These are phyloP conservation scores for Salix brachista DNA, from an alignment of 345 rosid genomes.

Conservation along the genomic window DNA sequence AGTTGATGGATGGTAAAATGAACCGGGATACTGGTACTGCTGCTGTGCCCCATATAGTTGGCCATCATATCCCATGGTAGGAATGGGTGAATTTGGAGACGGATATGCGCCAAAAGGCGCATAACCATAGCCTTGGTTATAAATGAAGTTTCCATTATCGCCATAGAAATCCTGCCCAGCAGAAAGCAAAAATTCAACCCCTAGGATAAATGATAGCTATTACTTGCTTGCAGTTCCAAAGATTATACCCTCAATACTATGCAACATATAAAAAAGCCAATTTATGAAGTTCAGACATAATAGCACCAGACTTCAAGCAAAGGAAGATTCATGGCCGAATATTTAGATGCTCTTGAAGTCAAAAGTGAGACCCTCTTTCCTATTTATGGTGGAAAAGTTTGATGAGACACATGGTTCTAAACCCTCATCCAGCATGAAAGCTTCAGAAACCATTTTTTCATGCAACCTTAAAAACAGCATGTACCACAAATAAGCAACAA, in stretches of 20 bases:
- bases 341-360: background rate
- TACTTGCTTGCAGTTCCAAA: background rate
- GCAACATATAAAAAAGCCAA: background rate
- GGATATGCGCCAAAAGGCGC: slow-evolving; percentile 44
- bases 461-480: background rate
- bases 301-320: background rate
- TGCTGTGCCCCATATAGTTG: slow-evolving; percentile 41
- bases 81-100: slow-evolving; percentile 31
- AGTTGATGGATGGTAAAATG: slow-evolving; percentile 35
- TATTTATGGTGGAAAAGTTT: background rate
- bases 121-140: slow-evolving; percentile 42
- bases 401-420: background rate
- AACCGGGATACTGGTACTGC: slow-evolving; percentile 51
- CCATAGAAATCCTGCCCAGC: slow-evolving; percentile 37
- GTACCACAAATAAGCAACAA: background rate
- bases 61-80: slow-evolving; percentile 29
- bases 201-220: background rate
- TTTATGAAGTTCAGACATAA: background rate
- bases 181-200: slow-evolving; percentile 1
- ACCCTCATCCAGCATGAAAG: background rate
- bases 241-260: background rate
- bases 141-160: slow-evolving; percentile 37
- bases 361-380: background rate
- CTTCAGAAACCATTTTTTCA: background rate
- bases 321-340: background rate